Evolutionary conservation across 73 alveolate species (phyloP).

Genomic region (Durusdinium trenchii): DNA sequence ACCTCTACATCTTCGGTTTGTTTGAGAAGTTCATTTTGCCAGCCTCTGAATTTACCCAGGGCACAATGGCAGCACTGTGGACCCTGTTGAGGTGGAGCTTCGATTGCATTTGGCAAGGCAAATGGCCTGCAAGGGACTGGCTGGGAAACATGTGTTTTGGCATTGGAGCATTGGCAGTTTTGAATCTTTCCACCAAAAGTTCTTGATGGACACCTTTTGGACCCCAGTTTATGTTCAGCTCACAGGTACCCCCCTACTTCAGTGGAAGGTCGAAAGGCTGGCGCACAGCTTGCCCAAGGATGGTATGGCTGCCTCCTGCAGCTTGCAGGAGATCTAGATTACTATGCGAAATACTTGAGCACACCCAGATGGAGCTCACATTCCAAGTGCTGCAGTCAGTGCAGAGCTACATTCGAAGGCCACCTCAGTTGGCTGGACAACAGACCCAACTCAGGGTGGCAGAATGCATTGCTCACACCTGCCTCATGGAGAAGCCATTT

Average conservation of each 20-base stretch:
- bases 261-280: background rate
- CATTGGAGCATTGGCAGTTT: too few relatives aligned
- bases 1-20: background rate
- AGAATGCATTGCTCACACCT: background rate
- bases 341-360: background rate
- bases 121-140: background rate
- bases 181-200: too few relatives aligned
- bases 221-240: too few relatives aligned
- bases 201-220: too few relatives aligned
- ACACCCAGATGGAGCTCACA: background rate
- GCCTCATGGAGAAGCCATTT: background rate
- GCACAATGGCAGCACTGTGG: background rate
- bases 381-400: background rate
- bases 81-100: slow-evolving; percentile 16
- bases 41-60: background rate
- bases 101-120: background rate
- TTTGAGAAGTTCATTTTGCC: slow-evolving; percentile 26
- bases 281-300: background rate
- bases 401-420: background rate
- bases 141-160: too few relatives aligned
- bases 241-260: background rate
- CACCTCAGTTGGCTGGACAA: background rate
- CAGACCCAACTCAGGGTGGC: slow-evolving; percentile 1
- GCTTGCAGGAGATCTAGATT: slow-evolving; percentile 10
- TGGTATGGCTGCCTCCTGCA: background rate